Evolutionary conservation across 345 rosid genomes (phyloP).

Genomic region (Boechera stricta): DNA sequence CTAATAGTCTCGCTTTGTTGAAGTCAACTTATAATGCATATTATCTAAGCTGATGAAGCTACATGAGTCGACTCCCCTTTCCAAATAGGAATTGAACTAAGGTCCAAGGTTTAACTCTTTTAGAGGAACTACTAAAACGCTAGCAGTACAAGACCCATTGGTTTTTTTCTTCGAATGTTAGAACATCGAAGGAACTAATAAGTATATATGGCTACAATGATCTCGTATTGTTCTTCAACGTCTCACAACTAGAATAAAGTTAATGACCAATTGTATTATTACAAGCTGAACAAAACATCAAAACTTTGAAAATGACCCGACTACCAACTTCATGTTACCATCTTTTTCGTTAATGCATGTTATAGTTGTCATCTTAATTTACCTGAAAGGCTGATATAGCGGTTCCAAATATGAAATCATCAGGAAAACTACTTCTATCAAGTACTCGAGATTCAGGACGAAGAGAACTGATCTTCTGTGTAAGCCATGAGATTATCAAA

Average conservation of each 20-base stretch:
- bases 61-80: neutral
- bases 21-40: neutral
- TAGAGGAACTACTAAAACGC: neutral
- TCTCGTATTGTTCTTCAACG: neutral
- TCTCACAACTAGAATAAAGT: neutral
- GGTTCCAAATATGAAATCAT: constrained; percentile 47
- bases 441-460: constrained; percentile 7
- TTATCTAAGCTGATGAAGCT: neutral
- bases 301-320: neutral
- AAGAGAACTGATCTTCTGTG: constrained; percentile 9
- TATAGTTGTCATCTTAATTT: neutral
- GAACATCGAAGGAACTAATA: neutral
- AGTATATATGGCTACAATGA: neutral
- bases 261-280: neutral
- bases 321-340: neutral
- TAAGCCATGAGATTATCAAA: constrained; percentile 6
- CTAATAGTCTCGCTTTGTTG: neutral
- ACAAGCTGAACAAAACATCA: neutral
- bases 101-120: neutral
- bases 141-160: neutral
- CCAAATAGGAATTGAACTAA: neutral
- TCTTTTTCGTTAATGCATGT: neutral
- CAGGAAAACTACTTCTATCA: constrained; percentile 33
- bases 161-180: neutral
- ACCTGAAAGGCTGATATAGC: constrained; percentile 45